Conservation (phyloP, 352 stramenopile genomes). For the Salisapilia sapeloensis region DNA sequence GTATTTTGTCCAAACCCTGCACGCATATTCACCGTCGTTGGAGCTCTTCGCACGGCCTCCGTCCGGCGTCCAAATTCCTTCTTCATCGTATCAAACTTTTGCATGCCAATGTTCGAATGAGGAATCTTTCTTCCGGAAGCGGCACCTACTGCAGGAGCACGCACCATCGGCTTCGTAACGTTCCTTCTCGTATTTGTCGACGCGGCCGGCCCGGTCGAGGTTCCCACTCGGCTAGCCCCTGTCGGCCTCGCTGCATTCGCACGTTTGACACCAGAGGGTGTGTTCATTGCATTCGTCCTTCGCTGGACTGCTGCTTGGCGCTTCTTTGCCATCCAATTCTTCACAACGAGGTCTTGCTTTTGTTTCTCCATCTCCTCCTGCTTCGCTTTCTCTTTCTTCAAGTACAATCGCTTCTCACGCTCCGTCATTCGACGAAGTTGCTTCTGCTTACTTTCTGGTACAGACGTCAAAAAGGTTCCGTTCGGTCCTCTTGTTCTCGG, state of each 20-base stretch:
- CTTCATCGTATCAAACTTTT: constrained; percentile 53
- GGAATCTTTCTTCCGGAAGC: constrained; percentile 34
- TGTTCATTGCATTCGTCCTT: constrained; percentile 6
- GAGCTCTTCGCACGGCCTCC: constrained; percentile 20
- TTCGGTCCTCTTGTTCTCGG: constrained; percentile 2
- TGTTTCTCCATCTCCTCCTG: constrained; percentile 11
- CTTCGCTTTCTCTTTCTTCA: constrained; percentile 37
- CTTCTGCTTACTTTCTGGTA: constrained; percentile 39
- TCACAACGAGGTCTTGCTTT: constrained; percentile 60
- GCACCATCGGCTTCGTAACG: constrained; percentile 15
- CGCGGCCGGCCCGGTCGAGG: neutral
- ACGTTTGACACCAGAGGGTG: constrained; percentile 4
- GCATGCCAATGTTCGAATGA: constrained; percentile 31
- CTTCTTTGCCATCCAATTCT: constrained; percentile 57
- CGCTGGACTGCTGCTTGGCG: constrained; percentile 32
- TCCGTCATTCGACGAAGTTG: constrained; percentile 49
- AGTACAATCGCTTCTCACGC: constrained; percentile 27
- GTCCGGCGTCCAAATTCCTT: constrained; percentile 35
- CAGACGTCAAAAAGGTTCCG: constrained; percentile 35
- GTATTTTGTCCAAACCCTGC: no score
- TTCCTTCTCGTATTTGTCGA: constrained; percentile 1
- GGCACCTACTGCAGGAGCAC: constrained; percentile 18
- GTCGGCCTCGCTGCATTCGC: constrained; percentile 6
- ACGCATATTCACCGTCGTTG: constrained; percentile 9
- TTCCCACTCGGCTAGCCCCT: neutral